Percentiles rank a stretch among this genome's conserved stretches.
These are phyloP conservation scores for Glonium stellatum DNA, from an alignment of 495 filamentous ascomycete genomes.

Conservation along the genomic window DNA sequence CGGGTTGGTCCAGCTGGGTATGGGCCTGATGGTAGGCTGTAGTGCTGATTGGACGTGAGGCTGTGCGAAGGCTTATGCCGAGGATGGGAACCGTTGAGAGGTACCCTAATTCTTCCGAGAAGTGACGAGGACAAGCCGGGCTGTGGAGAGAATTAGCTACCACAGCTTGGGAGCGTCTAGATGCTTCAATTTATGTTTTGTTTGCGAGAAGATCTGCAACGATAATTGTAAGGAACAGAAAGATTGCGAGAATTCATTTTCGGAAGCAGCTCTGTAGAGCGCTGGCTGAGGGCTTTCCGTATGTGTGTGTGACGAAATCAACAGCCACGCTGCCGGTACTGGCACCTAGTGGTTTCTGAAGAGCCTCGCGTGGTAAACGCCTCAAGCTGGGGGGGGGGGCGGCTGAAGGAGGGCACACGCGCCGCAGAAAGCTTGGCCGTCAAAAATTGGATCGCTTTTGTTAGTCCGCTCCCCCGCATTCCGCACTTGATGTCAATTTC, in stretches of 20 bases:
- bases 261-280: not conserved
- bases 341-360: too few relatives aligned
- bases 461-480: too few relatives aligned
- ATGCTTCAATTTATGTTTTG: not conserved
- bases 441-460: too few relatives aligned
- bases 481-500: too few relatives aligned
- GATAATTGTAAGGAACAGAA: not conserved
- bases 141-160: not conserved
- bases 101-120: conserved; percentile 2
- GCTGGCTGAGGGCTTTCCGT: too few relatives aligned
- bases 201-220: not conserved
- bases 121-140: conserved; percentile 3
- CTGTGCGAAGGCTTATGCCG: not conserved
- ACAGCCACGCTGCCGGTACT: too few relatives aligned
- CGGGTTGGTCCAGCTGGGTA: not conserved
- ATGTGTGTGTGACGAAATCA: too few relatives aligned
- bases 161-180: not conserved
- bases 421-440: too few relatives aligned
- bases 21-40: not conserved
- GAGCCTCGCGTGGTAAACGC: too few relatives aligned
- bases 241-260: not conserved
- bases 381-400: too few relatives aligned
- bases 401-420: too few relatives aligned
- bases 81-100: conserved; percentile 5
- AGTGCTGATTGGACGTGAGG: conserved; percentile 2